phyloP scores from a whole-genome alignment of 179 eudicot species.

The Actinidia chinensis region DNA sequence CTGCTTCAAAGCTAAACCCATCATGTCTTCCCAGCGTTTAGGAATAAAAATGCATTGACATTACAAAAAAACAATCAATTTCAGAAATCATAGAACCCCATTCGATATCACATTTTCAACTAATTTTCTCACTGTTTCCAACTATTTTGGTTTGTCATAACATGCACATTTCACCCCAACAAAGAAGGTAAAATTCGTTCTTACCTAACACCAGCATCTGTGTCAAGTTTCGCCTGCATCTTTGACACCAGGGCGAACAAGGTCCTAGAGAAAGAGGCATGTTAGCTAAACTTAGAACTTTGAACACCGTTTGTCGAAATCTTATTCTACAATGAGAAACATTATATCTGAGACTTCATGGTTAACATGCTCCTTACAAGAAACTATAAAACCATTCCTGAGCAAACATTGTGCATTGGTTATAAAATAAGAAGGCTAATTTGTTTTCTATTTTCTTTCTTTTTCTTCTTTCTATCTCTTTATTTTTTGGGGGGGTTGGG shows the following conservation, averaged over 20 bases:
- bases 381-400: neutral
- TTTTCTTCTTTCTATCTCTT: no score
- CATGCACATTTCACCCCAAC: no score
- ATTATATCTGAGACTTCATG: neutral
- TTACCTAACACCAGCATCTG: constrained; percentile 79
- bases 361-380: neutral
- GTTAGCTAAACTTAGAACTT: constrained; percentile 3
- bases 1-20: neutral
- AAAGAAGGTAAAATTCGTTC: no score
- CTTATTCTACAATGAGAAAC: neutral
- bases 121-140: neutral
- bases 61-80: no score
- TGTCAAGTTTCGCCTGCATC: constrained; percentile 73
- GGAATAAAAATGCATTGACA: no score
- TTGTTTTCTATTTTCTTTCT: no score
- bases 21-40: neutral
- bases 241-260: constrained; percentile 86
- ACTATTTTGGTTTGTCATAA: neutral
- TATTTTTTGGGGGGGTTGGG: no score
- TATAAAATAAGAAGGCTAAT: no score
- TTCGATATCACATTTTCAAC: neutral
- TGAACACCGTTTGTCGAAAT: neutral
- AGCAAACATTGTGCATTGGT: no score
- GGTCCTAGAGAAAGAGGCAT: constrained; percentile 59
- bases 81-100: no score